Conservation (phyloP, 2,329 filamentous ascomycete genomes). For the Tolypocladium tundrense region DNA sequence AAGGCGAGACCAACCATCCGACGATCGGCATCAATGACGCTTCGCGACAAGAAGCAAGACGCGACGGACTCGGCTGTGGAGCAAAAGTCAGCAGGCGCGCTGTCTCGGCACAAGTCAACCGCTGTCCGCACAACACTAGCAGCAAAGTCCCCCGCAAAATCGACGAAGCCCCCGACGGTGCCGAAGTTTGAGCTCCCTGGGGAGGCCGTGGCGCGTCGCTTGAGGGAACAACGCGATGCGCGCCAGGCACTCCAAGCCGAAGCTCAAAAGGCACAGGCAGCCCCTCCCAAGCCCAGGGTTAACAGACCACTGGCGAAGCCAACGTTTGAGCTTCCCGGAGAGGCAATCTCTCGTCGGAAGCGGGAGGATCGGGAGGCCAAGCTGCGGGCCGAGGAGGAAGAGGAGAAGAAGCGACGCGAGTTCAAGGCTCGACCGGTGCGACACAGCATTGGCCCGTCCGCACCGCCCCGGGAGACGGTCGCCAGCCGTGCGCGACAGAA, state of each 20-base stretch:
- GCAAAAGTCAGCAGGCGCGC: constrained; percentile 6
- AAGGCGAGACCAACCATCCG: constrained; percentile 28
- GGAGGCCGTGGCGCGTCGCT: constrained; percentile 46
- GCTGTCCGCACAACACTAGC: constrained; percentile 5
- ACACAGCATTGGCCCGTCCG: constrained; percentile 27
- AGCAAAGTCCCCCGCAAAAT: constrained; percentile 37
- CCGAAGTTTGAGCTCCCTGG: constrained; percentile 53
- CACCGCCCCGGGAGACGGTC: constrained; percentile 44
- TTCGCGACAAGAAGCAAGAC: constrained; percentile 17
- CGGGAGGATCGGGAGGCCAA: constrained; percentile 45
- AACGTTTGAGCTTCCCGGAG: constrained; percentile 53
- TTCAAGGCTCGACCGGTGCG: constrained; percentile 53
- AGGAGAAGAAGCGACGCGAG: constrained; percentile 48
- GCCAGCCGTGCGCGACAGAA: constrained; percentile 46
- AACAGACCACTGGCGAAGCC: constrained; percentile 42
- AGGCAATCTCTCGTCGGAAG: constrained; percentile 46
- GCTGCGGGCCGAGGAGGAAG: constrained; percentile 47
- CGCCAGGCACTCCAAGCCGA: constrained; percentile 30
- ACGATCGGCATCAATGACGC: constrained; percentile 29
- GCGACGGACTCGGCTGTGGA: constrained; percentile 4
- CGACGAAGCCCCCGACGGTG: constrained; percentile 42
- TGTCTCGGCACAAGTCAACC: constrained; percentile 10
- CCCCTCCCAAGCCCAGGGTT: constrained; percentile 37
- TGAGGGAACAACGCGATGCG: constrained; percentile 49
- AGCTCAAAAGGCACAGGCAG: constrained; percentile 21